Conservation (phyloP, 768 basidiomycete genomes). For the Auriscalpium vulgare region DNA sequence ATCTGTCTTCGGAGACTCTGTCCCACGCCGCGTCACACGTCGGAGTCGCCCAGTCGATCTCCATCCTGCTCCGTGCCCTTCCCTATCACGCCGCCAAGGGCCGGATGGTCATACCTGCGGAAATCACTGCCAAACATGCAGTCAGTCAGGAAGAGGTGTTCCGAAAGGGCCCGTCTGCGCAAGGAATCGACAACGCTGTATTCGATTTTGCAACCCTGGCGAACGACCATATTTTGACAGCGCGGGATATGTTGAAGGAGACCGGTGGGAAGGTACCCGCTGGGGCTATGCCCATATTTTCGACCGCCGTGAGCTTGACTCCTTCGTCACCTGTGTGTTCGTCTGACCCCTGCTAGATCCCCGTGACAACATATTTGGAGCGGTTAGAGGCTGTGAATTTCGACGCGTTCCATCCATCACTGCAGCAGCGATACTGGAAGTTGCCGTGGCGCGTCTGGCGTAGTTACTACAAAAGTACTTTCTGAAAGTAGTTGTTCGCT, state of each 20-base stretch:
- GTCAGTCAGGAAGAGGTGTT: slow-evolving; percentile 79
- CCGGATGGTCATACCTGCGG: slow-evolving; percentile 70
- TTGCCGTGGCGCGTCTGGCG: slow-evolving; percentile 68
- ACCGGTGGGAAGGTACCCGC: slow-evolving; percentile 43
- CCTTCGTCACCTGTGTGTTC: neutral
- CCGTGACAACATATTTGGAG: slow-evolving; percentile 54
- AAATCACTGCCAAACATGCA: slow-evolving; percentile 70
- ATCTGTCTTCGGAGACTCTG: slow-evolving; percentile 40
- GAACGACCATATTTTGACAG: slow-evolving; percentile 72
- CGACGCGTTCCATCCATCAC: slow-evolving; percentile 55
- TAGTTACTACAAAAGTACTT: slow-evolving; percentile 35
- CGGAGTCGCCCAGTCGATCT: slow-evolving; percentile 63
- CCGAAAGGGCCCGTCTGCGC: slow-evolving; percentile 40
- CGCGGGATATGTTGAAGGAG: slow-evolving; percentile 58
- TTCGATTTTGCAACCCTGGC: slow-evolving; percentile 78
- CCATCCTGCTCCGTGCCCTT: slow-evolving; percentile 66
- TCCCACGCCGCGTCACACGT: slow-evolving; percentile 80
- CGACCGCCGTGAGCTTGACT: slow-evolving; percentile 51
- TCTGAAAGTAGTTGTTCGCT: slow-evolving; percentile 16
- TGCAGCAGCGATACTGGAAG: slow-evolving; percentile 68
- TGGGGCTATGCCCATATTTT: slow-evolving; percentile 62
- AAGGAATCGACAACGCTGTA: slow-evolving; percentile 68
- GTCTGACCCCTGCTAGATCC: slow-evolving; percentile 38
- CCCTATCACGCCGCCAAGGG: slow-evolving; percentile 71
- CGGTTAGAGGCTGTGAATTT: slow-evolving; percentile 66